Conservation (phyloP, 2,329 filamentous ascomycete species). For the Emmonsia crescens region DNA sequence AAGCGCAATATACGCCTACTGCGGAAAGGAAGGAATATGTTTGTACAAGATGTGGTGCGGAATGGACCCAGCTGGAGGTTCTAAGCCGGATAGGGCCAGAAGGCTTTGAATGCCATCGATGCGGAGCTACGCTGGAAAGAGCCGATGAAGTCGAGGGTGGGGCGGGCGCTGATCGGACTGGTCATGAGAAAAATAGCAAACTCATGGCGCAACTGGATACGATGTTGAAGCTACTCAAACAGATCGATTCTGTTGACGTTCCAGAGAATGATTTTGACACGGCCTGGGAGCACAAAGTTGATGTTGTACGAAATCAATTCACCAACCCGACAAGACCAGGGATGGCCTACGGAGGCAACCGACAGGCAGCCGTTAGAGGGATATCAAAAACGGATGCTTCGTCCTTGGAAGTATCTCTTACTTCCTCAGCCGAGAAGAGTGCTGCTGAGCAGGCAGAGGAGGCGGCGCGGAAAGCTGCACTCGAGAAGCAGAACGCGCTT, state of each 20-base stretch:
- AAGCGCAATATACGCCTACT: slow-evolving; percentile 67
- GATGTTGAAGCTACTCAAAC: slow-evolving; percentile 37
- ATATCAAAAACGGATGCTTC: slow-evolving; percentile 34
- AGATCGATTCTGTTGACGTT: slow-evolving; percentile 38
- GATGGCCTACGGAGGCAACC: slow-evolving; percentile 29
- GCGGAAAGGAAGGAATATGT: slow-evolving; percentile 86
- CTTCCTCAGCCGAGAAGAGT: slow-evolving; percentile 38
- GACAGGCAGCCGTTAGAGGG: slow-evolving; percentile 30
- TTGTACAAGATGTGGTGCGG: slow-evolving; percentile 67
- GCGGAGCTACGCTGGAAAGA: slow-evolving; percentile 41
- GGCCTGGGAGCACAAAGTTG: slow-evolving; percentile 39
- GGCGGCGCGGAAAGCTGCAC: slow-evolving; percentile 35
- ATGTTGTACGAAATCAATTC: slow-evolving; percentile 34
- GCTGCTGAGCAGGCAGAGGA: slow-evolving; percentile 40
- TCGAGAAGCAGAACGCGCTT: slow-evolving; percentile 42
- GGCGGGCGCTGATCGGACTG: slow-evolving; percentile 34
- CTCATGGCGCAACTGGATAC: slow-evolving; percentile 39
- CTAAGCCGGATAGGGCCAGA: slow-evolving; percentile 57
- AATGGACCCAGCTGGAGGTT: slow-evolving; percentile 86
- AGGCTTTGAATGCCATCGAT: slow-evolving; percentile 78
- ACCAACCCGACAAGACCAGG: slow-evolving; percentile 32
- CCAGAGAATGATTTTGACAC: slow-evolving; percentile 40
- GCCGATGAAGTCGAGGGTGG: slow-evolving; percentile 36
- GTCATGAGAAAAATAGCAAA: slow-evolving; percentile 40
- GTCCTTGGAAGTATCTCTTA: slow-evolving; percentile 40